Evolutionary conservation across 2,329 filamentous ascomycete species (phyloP).

Genomic region (Colletotrichum sp.): DNA sequence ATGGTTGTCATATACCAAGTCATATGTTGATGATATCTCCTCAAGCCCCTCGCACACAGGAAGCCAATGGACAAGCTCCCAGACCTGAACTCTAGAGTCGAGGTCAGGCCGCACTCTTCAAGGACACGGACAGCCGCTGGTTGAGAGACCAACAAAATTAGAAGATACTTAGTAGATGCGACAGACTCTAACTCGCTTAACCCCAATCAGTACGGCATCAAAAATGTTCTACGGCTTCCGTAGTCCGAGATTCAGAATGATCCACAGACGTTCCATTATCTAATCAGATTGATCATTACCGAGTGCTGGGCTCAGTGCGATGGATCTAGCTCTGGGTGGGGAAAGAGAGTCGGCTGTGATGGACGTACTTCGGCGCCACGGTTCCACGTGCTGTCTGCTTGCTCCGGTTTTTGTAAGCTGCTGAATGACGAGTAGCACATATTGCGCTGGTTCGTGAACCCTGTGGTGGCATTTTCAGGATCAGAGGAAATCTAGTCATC

Average conservation of each 20-base stretch:
- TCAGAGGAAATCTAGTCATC: neutral
- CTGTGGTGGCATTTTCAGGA: neutral
- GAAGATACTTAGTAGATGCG: neutral
- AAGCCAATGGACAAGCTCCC: neutral
- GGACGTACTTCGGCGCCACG: neutral
- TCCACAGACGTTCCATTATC: neutral
- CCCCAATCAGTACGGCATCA: neutral
- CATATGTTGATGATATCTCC: neutral
- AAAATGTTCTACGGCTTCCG: neutral
- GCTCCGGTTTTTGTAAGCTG: neutral
- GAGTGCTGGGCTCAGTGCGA: neutral
- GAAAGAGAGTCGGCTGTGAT: neutral
- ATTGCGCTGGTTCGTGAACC: neutral
- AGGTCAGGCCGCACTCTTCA: neutral
- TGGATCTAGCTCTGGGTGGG: neutral
- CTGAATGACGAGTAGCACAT: neutral
- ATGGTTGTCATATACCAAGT: neutral
- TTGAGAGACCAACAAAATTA: neutral
- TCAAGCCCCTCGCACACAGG: neutral
- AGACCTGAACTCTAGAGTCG: neutral
- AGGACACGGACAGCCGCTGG: neutral
- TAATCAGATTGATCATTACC: neutral
- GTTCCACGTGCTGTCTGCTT: neutral
- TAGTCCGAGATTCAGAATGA: neutral
- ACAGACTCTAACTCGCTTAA: neutral